Evolutionary conservation across 257 asterid species (phyloP), one percentile per base, ranked within the genome.

Genomic region (Ocimum tenuiflorum): DNA sequence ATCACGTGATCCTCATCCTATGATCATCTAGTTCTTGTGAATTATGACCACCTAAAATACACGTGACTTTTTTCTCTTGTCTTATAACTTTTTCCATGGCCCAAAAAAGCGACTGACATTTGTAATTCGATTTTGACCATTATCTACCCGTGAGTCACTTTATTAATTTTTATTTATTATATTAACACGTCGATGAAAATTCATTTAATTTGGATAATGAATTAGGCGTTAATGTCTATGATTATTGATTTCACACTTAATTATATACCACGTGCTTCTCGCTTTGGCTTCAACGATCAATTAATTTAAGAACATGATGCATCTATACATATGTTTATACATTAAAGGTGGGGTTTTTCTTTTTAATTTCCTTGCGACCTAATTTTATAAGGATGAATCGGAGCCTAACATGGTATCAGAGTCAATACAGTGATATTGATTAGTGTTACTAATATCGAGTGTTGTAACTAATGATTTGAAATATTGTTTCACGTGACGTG

Each of bases 1-100:
- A 8, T 63, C 71, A 57, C 72, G 72, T 63, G 64, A 56, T 27
- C 53, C 72, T 59, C 55, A 31, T 39, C 43, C 38, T 27, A 8
- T 20, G n/a, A 24, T 47, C 71, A 68, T 52, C 64, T 31, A 20
- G 9, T 68, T 42, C 60, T 33, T 60, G 60, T 60, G 65, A 70
- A 53, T 20, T 54, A 43, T 45, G 60, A 15, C 2, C 22, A 29
- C 24, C 4, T 35, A 58, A n/a, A 20, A 46, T 54, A 53, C 79
- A 55, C 79, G 71, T 74, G 79, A 63, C 14, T 14, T 27, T 27
- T 27, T 27, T 27, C n/a, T 52, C 19, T 31, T 42, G 13, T 38
- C 27, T 56, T 33, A n/a, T 0, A 4, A 14, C 27, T 17, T 39
- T 63, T 68, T 38, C 27, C 15, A 15, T 8, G 19, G 24, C 42